phyloP scores from a whole-genome alignment of 129 eudicot genomes.

The Pseudognaphalium luteoalbum region DNA sequence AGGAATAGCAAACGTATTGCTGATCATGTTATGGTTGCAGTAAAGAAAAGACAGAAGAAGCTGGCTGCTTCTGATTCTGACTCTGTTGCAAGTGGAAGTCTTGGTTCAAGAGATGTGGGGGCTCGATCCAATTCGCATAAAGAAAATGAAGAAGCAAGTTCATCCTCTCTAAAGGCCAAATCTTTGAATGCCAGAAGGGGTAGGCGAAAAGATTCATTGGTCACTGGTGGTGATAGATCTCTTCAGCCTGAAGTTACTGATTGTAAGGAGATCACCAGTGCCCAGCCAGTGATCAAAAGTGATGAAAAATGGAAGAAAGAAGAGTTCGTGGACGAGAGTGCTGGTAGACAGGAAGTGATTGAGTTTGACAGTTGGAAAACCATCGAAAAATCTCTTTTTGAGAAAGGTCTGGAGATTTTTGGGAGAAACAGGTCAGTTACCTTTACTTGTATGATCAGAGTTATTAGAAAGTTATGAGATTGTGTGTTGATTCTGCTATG shows the following conservation, averaged over 20 bases:
- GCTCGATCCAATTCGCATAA: conserved; percentile 45
- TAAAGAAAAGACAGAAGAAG: conserved; percentile 73
- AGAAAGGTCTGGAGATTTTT: conserved; percentile 83
- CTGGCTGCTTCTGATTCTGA: conserved; percentile 62
- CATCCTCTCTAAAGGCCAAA: conserved; percentile 57
- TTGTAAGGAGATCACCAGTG: conserved; percentile 44
- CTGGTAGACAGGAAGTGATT: conserved; percentile 44
- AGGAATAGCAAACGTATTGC: conserved; percentile 72
- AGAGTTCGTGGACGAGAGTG: conserved; percentile 67
- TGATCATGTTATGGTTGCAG: conserved; percentile 57
- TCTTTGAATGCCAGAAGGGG: conserved; percentile 49
- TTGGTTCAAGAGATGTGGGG: conserved; percentile 44
- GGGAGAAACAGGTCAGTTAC: conserved; percentile 78
- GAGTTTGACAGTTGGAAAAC: conserved; percentile 67
- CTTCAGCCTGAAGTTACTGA: conserved; percentile 43
- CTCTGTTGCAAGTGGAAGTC: conserved; percentile 58
- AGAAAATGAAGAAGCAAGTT: conserved; percentile 65
- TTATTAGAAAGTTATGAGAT: conserved; percentile 11
- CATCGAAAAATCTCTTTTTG: conserved; percentile 82
- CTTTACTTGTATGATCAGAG: conserved; percentile 12
- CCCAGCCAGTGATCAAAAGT: conserved; percentile 30
- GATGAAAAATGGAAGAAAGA: conserved; percentile 58
- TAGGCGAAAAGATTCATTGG: conserved; percentile 46
- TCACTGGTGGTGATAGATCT: conserved; percentile 40
- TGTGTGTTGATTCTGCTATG: conserved; percentile 10